These are phyloP conservation scores for Aphanomyces stellatus DNA, from an alignment of 352 stramenopile species.

Conservation along the genomic window DNA sequence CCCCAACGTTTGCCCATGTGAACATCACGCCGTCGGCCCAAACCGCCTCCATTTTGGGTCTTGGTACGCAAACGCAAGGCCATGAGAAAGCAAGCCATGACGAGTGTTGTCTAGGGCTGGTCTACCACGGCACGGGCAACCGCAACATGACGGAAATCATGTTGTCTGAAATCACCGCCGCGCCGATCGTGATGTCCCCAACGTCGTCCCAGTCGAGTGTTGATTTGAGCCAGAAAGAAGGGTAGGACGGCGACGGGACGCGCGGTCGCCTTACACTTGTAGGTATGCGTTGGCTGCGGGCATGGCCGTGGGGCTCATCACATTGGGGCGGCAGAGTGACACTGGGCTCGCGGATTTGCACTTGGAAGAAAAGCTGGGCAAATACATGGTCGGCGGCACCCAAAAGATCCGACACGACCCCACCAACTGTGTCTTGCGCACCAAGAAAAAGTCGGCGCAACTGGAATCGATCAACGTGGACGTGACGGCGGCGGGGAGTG, in stretches of 20 bases:
- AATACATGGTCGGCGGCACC: constrained; percentile 87
- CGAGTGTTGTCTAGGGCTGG: constrained; percentile 7
- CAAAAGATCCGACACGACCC: constrained; percentile 28
- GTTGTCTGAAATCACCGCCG: constrained; percentile 91
- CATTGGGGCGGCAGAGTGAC: constrained; percentile 82
- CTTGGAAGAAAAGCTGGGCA: constrained; percentile 95
- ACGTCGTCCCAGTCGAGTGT: neutral
- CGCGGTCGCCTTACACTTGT: neutral
- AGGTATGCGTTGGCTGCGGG: constrained; percentile 86
- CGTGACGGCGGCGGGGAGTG: constrained; percentile 90
- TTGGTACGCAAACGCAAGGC: constrained; percentile 63
- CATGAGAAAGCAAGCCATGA: too few relatives aligned
- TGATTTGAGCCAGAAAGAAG: constrained; percentile 5
- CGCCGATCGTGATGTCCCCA: constrained; percentile 22
- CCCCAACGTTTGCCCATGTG: constrained; percentile 91
- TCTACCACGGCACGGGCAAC: constrained; percentile 94
- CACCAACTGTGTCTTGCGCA: constrained; percentile 1
- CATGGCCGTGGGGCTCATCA: constrained; percentile 94
- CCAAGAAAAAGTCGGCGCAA: neutral
- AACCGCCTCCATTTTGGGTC: constrained; percentile 90
- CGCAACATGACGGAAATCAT: constrained; percentile 97
- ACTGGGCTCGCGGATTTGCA: constrained; percentile 91
- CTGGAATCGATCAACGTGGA: constrained; percentile 92
- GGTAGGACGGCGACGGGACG: neutral
- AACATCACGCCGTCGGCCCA: constrained; percentile 93